phyloP scores from a whole-genome alignment of 1,284 basidiomycete genomes.

The Sporisorium graminicola region DNA sequence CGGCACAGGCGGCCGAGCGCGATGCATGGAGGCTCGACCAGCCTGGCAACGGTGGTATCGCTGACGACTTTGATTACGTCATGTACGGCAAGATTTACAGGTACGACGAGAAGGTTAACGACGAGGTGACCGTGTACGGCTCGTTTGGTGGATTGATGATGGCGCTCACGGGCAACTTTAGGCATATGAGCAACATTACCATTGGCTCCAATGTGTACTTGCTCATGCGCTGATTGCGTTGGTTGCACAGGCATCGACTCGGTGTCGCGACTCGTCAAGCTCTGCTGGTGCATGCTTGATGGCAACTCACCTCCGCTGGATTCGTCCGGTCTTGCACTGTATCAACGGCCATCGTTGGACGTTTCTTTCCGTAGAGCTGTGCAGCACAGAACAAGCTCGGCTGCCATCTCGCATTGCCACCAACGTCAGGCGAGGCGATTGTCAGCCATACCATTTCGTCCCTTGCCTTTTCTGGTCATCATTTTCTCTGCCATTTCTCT shows the following conservation, averaged over 20 bases:
- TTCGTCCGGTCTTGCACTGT: not conserved
- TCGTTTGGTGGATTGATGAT: conserved; percentile 97
- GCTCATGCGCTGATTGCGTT: conserved; percentile 76
- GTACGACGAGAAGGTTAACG: conserved; percentile 87
- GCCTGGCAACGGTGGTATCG: conserved; percentile 85
- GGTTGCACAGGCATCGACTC: not conserved
- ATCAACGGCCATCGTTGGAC: not conserved
- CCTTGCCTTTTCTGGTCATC: too few species aligned
- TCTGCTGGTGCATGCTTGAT: not conserved
- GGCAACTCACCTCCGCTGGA: not conserved
- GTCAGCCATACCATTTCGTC: not conserved
- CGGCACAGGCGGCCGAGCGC: conserved; percentile 71
- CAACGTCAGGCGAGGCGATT: not conserved
- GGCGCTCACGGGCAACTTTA: conserved; percentile 91
- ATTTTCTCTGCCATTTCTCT: not conserved
- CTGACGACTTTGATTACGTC: conserved; percentile 98
- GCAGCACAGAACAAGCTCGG: not conserved
- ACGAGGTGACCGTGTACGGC: conserved; percentile 90
- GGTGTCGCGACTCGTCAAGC: not conserved
- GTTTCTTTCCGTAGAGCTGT: not conserved
- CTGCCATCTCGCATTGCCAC: not conserved
- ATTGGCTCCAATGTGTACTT: conserved; percentile 93
- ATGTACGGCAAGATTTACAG: conserved; percentile 99
- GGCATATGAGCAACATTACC: conserved; percentile 91
- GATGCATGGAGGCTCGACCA: conserved; percentile 90